A percentile compares a stretch with the other conserved stretches of the same genome.
phyloP scores from a whole-genome alignment of 345 rosid genomes.

The Eucalyptus fibrosa region DNA sequence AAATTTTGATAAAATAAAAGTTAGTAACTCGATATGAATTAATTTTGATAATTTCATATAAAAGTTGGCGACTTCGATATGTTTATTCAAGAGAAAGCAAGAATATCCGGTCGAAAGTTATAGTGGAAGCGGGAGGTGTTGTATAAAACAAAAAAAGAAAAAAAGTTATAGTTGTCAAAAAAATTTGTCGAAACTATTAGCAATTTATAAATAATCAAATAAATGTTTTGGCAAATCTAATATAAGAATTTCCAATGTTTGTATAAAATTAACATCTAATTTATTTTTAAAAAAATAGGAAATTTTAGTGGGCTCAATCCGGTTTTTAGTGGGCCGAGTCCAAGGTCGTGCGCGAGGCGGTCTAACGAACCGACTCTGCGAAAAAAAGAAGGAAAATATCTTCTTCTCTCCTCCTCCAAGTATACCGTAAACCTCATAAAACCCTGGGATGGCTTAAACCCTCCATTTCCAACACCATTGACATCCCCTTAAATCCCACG shows the following conservation, averaged over 20 bases:
- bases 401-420: background rate
- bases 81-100: too few relatives aligned
- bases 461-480: background rate
- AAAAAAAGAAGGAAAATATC: background rate
- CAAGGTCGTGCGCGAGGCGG: background rate
- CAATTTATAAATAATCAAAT: background rate
- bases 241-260: background rate
- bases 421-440: background rate
- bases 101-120: rapidly evolving
- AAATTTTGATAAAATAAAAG: too few relatives aligned
- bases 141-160: background rate
- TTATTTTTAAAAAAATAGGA: too few relatives aligned
- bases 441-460: background rate
- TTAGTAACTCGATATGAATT: background rate
- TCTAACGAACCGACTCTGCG: background rate
- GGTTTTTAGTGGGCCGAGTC: background rate
- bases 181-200: background rate
- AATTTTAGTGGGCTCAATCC: background rate
- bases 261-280: background rate
- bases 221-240: background rate
- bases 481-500: background rate
- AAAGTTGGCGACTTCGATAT: background rate
- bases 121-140: background rate
- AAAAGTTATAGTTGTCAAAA: too few relatives aligned
- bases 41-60: background rate